Evolutionary conservation across 805 yeast genomes (phyloP), one percentile per base, ranked within the genome.

Genomic region (Starmerella vitae): DNA sequence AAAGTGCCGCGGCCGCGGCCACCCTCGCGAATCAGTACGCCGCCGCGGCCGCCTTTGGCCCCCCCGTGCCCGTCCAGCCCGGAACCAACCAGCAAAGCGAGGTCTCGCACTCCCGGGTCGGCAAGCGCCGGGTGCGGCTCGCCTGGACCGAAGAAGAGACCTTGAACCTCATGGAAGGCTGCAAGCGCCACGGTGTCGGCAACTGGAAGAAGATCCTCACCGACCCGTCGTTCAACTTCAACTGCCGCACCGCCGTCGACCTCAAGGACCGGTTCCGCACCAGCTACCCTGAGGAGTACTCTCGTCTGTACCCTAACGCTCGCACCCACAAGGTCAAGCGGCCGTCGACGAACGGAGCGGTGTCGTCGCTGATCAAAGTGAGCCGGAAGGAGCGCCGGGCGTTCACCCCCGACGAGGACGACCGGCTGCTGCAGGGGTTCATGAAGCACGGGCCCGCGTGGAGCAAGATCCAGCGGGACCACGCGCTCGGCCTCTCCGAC

Each of bases 171-270:
- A 53, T 65, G 54, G 61, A 61, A 30, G 69, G 70, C 30, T 65
- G 70, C 50, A 57, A 54, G 39, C 54, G 54, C 26, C 62, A 61
- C 43, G 66, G 66, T 4, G 66, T 62, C 7, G 68, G 68, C 37
- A 64, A 65, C 55, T 64, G 69, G 69, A 64, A 64, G 47, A 65
- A 65, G 54, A 64, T 64, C 24, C 53, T 64, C 33, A 59, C 58
- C 15, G 69, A 64, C 44, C 60, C 63, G 18, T 42, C 50, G n/a
- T 57, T 59, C 45, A 52, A 52, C 34, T 58, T 64, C 57, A 60
- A 62, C 49, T 58, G 61, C 50, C 58, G 69, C 15, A 64, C 66
- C 12, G 68, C 69, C 5, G 68, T 64, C 20, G 70, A 64, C 41
- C 54, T 64, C 34, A 64, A 64, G 48, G 69, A 64, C 46, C 55